These are phyloP conservation scores for Pythium coloratum DNA, from an alignment of 352 stramenopile species.

Conservation along the genomic window DNA sequence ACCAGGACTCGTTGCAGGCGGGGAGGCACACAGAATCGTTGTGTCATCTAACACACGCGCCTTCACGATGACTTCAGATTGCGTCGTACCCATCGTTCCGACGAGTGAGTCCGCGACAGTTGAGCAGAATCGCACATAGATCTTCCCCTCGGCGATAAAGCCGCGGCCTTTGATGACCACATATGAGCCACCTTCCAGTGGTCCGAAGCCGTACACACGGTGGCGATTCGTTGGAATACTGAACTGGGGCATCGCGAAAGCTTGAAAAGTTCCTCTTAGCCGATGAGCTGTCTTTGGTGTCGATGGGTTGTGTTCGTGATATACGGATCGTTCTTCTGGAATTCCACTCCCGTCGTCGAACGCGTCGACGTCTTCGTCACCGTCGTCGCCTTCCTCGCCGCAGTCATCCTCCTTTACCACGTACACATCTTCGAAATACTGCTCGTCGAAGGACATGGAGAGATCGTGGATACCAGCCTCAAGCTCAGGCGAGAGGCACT, in stretches of 20 bases:
- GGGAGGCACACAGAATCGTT: slow-evolving; percentile 55
- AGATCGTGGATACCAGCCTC: slow-evolving; percentile 41
- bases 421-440: slow-evolving; percentile 51
- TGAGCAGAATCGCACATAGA: slow-evolving; percentile 67
- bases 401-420: background rate
- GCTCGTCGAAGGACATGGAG: slow-evolving; percentile 66
- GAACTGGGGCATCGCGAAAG: slow-evolving; percentile 60
- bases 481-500: slow-evolving; percentile 65
- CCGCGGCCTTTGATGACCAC: slow-evolving; percentile 57
- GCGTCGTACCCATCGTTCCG: slow-evolving; percentile 17
- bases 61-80: slow-evolving; percentile 44
- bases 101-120: slow-evolving; percentile 36
- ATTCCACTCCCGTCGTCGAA: background rate
- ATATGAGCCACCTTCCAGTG: slow-evolving; percentile 43
- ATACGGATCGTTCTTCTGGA: background rate
- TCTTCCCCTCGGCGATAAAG: slow-evolving; percentile 59
- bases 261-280: slow-evolving; percentile 40
- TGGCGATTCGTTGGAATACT: slow-evolving; percentile 42
- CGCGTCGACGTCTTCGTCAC: slow-evolving; percentile 7
- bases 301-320: background rate
- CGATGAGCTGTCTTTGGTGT: background rate
- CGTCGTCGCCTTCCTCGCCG: background rate
- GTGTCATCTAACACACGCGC: slow-evolving; percentile 50
- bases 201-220: slow-evolving; percentile 50
- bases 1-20: slow-evolving; percentile 33